phyloP scores from a whole-genome alignment of 1,284 basidiomycete genomes.

The Schizophyllum commune region DNA sequence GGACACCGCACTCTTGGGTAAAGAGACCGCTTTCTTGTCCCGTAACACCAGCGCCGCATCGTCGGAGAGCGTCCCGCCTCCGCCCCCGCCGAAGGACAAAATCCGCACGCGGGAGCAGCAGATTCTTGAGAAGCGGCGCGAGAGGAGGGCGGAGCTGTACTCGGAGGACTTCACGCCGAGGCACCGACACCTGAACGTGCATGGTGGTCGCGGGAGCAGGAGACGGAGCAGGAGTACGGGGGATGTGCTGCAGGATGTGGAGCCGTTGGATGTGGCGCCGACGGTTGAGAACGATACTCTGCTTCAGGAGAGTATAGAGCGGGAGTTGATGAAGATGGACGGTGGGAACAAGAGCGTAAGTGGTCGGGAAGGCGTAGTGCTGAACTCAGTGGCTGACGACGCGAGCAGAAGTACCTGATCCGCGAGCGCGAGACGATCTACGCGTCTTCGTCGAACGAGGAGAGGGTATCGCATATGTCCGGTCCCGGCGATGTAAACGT shows the following conservation, averaged over 20 bases:
- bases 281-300: conserved; percentile 33
- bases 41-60: conserved; percentile 34
- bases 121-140: conserved; percentile 65
- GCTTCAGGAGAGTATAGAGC: conserved; percentile 59
- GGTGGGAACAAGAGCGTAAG: conserved; percentile 44
- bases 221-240: conserved; percentile 69
- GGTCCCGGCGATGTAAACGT: conserved; percentile 74
- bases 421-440: conserved; percentile 75
- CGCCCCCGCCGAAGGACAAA: conserved; percentile 54
- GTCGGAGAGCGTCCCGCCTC: conserved; percentile 32
- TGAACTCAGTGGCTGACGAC: conserved; percentile 9
- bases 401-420: conserved; percentile 47
- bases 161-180: conserved; percentile 25
- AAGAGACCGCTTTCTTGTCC: conserved; percentile 17
- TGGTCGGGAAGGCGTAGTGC: conserved; percentile 6
- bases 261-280: conserved; percentile 13
- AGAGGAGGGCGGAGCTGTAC: conserved; percentile 43
- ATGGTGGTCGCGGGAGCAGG: conserved; percentile 43
- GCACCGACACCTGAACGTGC: conserved; percentile 20
- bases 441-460: conserved; percentile 66
- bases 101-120: conserved; percentile 60
- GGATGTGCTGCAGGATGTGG: conserved; percentile 37
- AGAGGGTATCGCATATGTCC: conserved; percentile 60
- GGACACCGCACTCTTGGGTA: conserved; percentile 35
- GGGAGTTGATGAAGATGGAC: conserved; percentile 55